phyloP scores from a whole-genome alignment of 2,329 filamentous ascomycete species.

The Fusarium secorum region DNA sequence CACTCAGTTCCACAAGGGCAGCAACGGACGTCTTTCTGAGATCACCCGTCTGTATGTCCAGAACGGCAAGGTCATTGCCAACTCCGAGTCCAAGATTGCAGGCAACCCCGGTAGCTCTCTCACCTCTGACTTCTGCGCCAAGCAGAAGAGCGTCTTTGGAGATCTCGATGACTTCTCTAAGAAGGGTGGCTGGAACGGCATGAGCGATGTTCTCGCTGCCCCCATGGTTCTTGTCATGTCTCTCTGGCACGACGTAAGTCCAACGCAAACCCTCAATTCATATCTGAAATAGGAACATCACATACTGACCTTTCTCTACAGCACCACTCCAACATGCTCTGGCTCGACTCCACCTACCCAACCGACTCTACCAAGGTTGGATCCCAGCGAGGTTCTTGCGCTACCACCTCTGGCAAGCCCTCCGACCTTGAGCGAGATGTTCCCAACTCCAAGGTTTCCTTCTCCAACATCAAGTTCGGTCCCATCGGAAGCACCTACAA shows the following conservation, averaged over 20 bases:
- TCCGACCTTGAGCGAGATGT: slow-evolving; percentile 55
- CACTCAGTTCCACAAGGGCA: slow-evolving; percentile 65
- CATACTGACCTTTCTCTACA: slow-evolving; percentile 23
- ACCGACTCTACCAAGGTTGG: slow-evolving; percentile 55
- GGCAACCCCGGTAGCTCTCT: slow-evolving; percentile 57
- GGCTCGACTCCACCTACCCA: slow-evolving; percentile 75
- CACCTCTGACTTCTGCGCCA: slow-evolving; percentile 65
- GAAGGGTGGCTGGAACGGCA: slow-evolving; percentile 65
- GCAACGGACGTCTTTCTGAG: slow-evolving; percentile 62
- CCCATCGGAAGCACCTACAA: slow-evolving; percentile 61
- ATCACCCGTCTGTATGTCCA: slow-evolving; percentile 73
- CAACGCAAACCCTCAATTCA: neutral
- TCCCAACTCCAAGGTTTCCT: slow-evolving; percentile 61
- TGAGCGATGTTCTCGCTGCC: slow-evolving; percentile 56
- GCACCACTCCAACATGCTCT: slow-evolving; percentile 73
- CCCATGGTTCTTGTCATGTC: slow-evolving; percentile 60
- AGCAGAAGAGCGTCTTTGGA: slow-evolving; percentile 65
- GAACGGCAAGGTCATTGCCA: slow-evolving; percentile 64
- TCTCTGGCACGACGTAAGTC: slow-evolving; percentile 66
- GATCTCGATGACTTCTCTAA: slow-evolving; percentile 61
- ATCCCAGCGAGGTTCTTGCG: slow-evolving; percentile 62
- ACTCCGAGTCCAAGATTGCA: slow-evolving; percentile 54
- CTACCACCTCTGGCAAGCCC: slow-evolving; percentile 55
- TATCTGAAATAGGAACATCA: neutral
- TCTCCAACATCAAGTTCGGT: slow-evolving; percentile 67